These are phyloP conservation scores for Perkinsus chesapeaki DNA, from an alignment of 169 alveolate genomes.

Conservation along the genomic window DNA sequence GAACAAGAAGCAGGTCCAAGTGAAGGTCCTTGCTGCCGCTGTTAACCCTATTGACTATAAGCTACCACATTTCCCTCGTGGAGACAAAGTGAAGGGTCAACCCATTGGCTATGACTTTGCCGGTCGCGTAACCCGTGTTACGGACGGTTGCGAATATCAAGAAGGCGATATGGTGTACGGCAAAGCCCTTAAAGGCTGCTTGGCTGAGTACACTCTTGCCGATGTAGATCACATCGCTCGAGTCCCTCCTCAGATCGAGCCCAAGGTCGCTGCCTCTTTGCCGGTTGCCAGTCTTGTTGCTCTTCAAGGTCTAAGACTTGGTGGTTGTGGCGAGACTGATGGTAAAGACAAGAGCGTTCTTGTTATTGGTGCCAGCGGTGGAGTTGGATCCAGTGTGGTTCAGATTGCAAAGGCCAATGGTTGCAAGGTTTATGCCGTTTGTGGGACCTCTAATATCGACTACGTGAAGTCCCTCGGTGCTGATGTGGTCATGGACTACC, in stretches of 20 bases:
- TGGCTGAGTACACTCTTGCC: not conserved
- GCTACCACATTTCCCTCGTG: not conserved
- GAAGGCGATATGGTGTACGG: not conserved
- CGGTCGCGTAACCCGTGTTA: not conserved
- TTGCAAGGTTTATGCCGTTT: not conserved
- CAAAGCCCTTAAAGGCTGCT: not conserved
- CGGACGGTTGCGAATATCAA: not conserved
- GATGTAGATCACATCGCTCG: not conserved
- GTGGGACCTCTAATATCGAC: not conserved
- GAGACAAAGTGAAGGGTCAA: not conserved
- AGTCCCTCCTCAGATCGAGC: not conserved
- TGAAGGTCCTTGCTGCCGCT: not conserved
- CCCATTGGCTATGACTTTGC: not conserved
- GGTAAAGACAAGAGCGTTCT: not conserved
- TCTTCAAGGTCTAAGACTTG: not conserved
- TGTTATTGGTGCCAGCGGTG: not conserved
- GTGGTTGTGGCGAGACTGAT: not conserved
- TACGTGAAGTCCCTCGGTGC: not conserved
- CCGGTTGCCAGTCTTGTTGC: not conserved
- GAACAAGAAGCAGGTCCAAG: not conserved
- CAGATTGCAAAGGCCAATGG: not conserved
- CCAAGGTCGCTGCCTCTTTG: not conserved
- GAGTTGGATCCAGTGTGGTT: not conserved
- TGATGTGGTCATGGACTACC: not conserved
- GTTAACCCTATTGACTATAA: slow-evolving; percentile 5